Conservation (phyloP, 2,329 filamentous ascomycete genomes). For the Exophiala calicioides region DNA sequence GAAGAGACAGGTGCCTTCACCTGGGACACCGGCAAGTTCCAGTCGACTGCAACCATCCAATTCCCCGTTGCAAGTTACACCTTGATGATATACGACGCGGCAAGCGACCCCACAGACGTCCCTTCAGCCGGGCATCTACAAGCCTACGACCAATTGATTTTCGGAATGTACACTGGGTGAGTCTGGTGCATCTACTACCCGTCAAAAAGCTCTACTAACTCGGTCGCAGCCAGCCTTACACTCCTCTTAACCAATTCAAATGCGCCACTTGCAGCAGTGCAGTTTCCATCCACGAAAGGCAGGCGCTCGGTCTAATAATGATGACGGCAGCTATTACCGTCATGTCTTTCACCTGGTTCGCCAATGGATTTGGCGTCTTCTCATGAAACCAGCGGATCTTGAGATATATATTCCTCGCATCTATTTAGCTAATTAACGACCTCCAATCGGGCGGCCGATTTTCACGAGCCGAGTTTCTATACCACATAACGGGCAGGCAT, state of each 20-base stretch:
- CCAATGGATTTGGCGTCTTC: constrained; percentile 42
- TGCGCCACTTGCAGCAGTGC: constrained; percentile 60
- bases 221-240: constrained; percentile 30
- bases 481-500: constrained; percentile 17
- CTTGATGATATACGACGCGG: constrained; percentile 61
- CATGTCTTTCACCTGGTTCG: constrained; percentile 58
- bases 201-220: constrained; percentile 30
- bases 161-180: constrained; percentile 63
- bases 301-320: constrained; percentile 58
- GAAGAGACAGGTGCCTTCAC: constrained; percentile 53
- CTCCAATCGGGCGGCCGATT: constrained; percentile 22
- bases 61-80: constrained; percentile 64
- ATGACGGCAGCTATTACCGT: constrained; percentile 59
- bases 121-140: constrained; percentile 58
- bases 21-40: constrained; percentile 63
- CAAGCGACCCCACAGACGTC: constrained; percentile 53
- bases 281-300: constrained; percentile 54
- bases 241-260: constrained; percentile 45
- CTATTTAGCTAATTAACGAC: constrained; percentile 15
- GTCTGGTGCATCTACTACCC: constrained; percentile 41
- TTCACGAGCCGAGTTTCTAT: constrained; percentile 19
- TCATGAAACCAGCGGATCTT: constrained; percentile 13
- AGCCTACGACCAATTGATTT: constrained; percentile 54
- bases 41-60: constrained; percentile 50
- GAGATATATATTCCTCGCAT: constrained; percentile 10